Evolutionary conservation across 179 eudicot species (phyloP), one percentile per base, ranked within the genome.

Genomic region (Amaranthus tricolor): DNA sequence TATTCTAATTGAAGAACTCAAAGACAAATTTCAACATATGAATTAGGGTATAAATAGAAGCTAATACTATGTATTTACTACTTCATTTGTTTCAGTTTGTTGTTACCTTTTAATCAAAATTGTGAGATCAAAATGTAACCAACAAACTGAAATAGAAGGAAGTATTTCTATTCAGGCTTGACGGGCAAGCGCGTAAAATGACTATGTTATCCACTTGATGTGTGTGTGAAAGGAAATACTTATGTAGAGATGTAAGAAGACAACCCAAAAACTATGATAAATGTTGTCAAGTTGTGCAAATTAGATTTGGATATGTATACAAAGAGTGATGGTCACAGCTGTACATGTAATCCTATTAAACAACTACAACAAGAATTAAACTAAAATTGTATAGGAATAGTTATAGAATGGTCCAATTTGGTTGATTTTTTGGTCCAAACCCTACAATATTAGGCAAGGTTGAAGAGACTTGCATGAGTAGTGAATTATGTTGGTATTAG

Each of bases 401-500:
- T 51, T 45, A 63, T 62, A 61, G 73, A 50, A 77, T 78, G 74
- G 81, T 78, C 74, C 65, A 69, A 58, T 43, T 8, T 47, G 7
- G 53, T 5, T 70, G n/a, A 50, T 0, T 55, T 7, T 44, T 74
- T 79, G 82, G 82, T 74, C 82, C 78, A 62, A 40, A 68, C 62
- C 76, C 78, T 75, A 68, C 48, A 47, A 75, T 19, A 2, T 31
- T 64, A n/a, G 31, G 6, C n/a, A 55, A 43, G 15, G 19, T 9
- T 17, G 45, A 13, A 14, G 9, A 43, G 14, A 24, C 40, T 31
- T 31, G 40, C 2, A 44, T 59, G 56, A 14, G 60, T 16, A 31
- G 16, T 31, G 45, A 63, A 9, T 12, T 47, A 56, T 56, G 78
- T 66, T 50, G 66, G 56, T 47, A 57, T 56, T 66, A 16, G 76